Conservation (phyloP, 1,139 yeast genomes). For the Kurtzmaniella quercitrusa region DNA sequence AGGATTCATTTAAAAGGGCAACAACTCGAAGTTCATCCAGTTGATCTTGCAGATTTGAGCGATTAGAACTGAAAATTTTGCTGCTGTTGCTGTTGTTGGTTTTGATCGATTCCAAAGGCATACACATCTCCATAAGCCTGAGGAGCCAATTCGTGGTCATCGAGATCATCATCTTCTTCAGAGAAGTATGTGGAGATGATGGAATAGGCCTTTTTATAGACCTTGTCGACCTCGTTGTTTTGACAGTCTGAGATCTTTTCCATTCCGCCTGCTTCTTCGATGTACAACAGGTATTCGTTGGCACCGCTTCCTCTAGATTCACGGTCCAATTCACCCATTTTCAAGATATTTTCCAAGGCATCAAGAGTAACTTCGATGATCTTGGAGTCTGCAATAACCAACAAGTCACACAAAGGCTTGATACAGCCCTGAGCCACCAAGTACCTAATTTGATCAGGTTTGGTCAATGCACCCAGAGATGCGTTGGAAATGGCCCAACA, state of each 20-base stretch:
- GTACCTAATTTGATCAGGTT: conserved; percentile 91
- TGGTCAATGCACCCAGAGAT: conserved; percentile 87
- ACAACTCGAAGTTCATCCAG: neutral
- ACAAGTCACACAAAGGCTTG: conserved; percentile 91
- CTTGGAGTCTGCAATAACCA: conserved; percentile 83
- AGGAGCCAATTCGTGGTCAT: conserved; percentile 78
- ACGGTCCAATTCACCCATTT: conserved; percentile 90
- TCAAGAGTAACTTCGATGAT: conserved; percentile 94
- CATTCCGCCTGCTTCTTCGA: conserved; percentile 98
- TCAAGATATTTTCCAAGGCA: conserved; percentile 88
- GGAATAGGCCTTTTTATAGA: conserved; percentile 84
- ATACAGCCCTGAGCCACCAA: conserved; percentile 94
- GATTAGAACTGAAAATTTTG: conserved; percentile 47
- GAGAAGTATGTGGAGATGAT: conserved; percentile 90
- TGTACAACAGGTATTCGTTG: conserved; percentile 84
- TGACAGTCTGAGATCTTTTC: conserved; percentile 95
- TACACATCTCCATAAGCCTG: conserved; percentile 79
- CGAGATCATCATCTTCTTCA: conserved; percentile 73
- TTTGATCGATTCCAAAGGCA: conserved; percentile 70
- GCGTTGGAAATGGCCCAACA: conserved; percentile 99
- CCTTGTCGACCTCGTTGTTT: conserved; percentile 83
- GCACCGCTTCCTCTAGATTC: conserved; percentile 65
- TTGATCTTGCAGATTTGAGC: neutral
- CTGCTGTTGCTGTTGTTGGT: conserved; percentile 21
- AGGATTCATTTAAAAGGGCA: conserved; percentile 1